phyloP scores from a whole-genome alignment of 352 stramenopile genomes.

The Phytophthora ohioensis region DNA sequence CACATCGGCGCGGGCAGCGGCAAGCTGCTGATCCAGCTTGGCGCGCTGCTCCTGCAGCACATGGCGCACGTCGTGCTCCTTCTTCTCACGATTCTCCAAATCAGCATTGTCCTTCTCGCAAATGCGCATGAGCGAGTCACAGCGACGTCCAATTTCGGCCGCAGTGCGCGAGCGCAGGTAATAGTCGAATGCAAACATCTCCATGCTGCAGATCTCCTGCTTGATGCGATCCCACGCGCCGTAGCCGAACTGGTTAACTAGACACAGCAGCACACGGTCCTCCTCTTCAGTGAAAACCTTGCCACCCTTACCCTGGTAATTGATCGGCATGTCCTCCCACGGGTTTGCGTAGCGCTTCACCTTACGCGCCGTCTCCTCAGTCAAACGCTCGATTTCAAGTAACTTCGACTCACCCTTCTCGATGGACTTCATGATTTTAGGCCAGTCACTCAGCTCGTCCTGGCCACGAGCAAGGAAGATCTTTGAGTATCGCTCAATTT shows the following conservation, averaged over 20 bases:
- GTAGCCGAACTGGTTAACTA: slow-evolving; percentile 98
- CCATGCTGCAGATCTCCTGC: slow-evolving; percentile 93
- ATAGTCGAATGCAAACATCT: slow-evolving; percentile 98
- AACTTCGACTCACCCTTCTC: slow-evolving; percentile 90
- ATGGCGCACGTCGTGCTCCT: slow-evolving; percentile 69
- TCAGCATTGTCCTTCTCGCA: slow-evolving; percentile 95
- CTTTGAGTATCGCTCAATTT: slow-evolving; percentile 73
- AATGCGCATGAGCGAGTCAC: slow-evolving; percentile 95
- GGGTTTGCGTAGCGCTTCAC: slow-evolving; percentile 83
- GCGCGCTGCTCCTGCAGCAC: slow-evolving; percentile 74
- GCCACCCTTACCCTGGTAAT: slow-evolving; percentile 91
- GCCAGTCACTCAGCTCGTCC: slow-evolving; percentile 82
- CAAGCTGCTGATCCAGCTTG: slow-evolving; percentile 74
- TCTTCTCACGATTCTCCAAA: slow-evolving; percentile 78
- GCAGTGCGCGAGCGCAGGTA: slow-evolving; percentile 98
- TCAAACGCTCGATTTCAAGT: slow-evolving; percentile 87
- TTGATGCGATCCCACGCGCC: slow-evolving; percentile 97
- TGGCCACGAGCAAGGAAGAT: slow-evolving; percentile 78
- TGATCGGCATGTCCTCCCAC: slow-evolving; percentile 90
- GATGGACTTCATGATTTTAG: slow-evolving; percentile 88
- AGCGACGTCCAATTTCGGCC: slow-evolving; percentile 96
- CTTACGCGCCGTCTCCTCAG: slow-evolving; percentile 77
- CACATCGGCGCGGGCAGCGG: slow-evolving; percentile 72
- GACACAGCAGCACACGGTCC: slow-evolving; percentile 97
- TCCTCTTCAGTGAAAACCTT: slow-evolving; percentile 98